Conservation (phyloP, 768 basidiomycete species). For the Boletus subparvulus region DNA sequence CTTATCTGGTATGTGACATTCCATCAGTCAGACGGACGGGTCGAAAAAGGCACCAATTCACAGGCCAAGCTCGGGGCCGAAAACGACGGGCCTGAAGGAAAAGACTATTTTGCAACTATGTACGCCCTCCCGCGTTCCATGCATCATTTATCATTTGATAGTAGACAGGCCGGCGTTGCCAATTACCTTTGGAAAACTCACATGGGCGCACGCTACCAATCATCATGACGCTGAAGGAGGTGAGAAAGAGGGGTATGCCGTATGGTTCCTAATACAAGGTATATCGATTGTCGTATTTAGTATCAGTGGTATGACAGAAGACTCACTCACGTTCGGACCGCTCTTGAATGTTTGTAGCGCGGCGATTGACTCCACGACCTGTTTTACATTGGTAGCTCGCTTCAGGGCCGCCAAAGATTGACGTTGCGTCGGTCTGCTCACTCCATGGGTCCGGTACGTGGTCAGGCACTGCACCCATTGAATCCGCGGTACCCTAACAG, state of each 20-base stretch:
- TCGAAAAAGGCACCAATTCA: constrained; percentile 15
- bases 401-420: constrained; percentile 23
- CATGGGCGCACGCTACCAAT: background rate
- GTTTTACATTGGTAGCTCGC: constrained; percentile 2
- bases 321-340: constrained; percentile 16
- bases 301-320: constrained; percentile 14
- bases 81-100: constrained; percentile 1
- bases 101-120: background rate
- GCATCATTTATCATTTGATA: constrained; percentile 2
- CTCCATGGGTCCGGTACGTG: constrained; percentile 28
- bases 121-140: constrained; percentile 5
- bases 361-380: constrained; percentile 6
- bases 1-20: constrained; percentile 9
- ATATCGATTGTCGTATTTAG: constrained; percentile 25
- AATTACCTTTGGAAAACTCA: background rate
- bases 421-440: constrained; percentile 15
- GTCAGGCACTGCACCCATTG: constrained; percentile 8
- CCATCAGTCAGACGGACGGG: background rate
- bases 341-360: constrained; percentile 4
- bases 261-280: constrained; percentile 23
- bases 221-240: background rate
- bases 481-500: constrained; percentile 21
- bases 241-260: constrained; percentile 21
- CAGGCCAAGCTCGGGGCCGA: constrained; percentile 8
- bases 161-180: background rate